These are phyloP conservation scores for Bombardia bombarda DNA, from an alignment of 495 filamentous ascomycete species.

Conservation along the genomic window DNA sequence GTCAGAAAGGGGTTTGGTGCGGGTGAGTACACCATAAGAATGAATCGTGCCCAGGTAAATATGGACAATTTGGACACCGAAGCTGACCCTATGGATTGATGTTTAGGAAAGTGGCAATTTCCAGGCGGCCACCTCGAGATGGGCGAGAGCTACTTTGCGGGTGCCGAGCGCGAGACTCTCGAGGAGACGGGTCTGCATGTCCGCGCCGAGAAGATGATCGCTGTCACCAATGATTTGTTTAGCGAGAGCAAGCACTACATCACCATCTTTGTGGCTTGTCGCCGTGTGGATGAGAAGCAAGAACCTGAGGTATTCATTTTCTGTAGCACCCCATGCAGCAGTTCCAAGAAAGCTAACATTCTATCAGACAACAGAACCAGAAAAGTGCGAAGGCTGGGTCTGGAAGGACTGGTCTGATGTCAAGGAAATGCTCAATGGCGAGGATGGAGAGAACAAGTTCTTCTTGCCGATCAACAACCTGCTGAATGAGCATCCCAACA, in stretches of 20 bases:
- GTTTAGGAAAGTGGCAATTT: conserved; percentile 49
- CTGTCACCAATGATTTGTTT: conserved; percentile 55
- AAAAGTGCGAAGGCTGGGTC: conserved; percentile 58
- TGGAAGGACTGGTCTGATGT: conserved; percentile 49
- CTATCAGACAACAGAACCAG: conserved; percentile 43
- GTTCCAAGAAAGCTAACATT: no score
- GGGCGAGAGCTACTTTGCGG: conserved; percentile 48
- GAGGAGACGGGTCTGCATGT: conserved; percentile 60
- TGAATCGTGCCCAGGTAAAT: neutral
- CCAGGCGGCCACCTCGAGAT: conserved; percentile 65
- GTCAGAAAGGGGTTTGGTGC: conserved; percentile 34
- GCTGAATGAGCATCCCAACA: conserved; percentile 36
- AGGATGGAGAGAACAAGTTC: conserved; percentile 28
- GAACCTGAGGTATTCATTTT: conserved; percentile 42
- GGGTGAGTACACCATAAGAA: conserved; percentile 16
- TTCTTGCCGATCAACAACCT: conserved; percentile 52
- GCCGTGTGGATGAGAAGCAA: conserved; percentile 28
- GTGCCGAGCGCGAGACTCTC: conserved; percentile 54
- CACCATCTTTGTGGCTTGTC: conserved; percentile 51
- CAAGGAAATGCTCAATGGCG: conserved; percentile 16
- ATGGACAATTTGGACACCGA: neutral
- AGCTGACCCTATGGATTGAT: neutral
- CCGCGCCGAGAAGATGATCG: conserved; percentile 36
- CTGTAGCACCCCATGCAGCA: neutral
- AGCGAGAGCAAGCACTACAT: conserved; percentile 53